Conservation (phyloP, 1,284 basidiomycete species). For the Ceratobasidium sp. region DNA sequence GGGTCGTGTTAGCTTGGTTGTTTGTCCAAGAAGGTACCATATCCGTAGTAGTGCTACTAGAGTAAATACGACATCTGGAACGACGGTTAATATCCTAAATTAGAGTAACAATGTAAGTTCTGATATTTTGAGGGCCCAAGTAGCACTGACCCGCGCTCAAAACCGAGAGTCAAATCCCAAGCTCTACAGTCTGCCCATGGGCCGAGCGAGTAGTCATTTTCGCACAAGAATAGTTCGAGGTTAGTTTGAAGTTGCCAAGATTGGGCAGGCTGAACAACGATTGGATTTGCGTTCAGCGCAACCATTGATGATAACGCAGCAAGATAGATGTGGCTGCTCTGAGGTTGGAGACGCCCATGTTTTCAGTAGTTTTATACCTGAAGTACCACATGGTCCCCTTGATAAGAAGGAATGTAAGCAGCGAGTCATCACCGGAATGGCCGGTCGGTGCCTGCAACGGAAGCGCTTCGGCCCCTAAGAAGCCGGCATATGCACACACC, state of each 20-base stretch:
- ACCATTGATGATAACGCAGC: background rate
- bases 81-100: background rate
- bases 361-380: background rate
- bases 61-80: background rate
- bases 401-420: too few species aligned
- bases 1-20: background rate
- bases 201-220: slow-evolving; percentile 9
- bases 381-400: background rate
- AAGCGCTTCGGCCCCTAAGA: background rate
- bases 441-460: background rate
- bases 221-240: background rate
- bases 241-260: background rate
- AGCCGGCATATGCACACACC: too few species aligned
- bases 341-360: too few species aligned
- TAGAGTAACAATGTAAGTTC: background rate
- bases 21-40: slow-evolving; percentile 9
- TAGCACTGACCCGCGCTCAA: slow-evolving; percentile 8
- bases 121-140: background rate
- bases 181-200: slow-evolving; percentile 3
- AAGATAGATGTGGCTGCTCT: background rate
- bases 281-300: background rate
- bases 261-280: background rate
- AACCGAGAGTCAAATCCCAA: slow-evolving; percentile 20
- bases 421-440: background rate
- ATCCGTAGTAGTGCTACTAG: background rate